A percentile compares a stretch with the other conserved stretches of the same genome.
These are phyloP conservation scores for Nannizziopsis arthrosporioides DNA, from an alignment of 2,329 filamentous ascomycete species.

Conservation along the genomic window DNA sequence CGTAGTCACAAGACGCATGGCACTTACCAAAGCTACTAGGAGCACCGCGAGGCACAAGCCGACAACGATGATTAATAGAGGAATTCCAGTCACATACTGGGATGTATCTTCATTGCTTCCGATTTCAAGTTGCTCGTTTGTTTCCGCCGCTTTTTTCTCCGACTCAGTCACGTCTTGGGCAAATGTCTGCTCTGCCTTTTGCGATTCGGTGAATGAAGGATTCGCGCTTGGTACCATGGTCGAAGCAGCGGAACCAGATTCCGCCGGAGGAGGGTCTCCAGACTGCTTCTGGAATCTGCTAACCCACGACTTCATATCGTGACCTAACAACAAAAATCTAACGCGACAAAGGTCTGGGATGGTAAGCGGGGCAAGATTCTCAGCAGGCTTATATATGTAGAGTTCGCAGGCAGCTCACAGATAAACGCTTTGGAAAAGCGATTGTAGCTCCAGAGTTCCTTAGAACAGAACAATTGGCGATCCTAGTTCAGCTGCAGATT, in stretches of 20 bases:
- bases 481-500: too few species aligned
- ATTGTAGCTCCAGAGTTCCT: too few species aligned
- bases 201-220: constrained; percentile 1
- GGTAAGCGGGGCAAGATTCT: too few species aligned
- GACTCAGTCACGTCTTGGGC: not conserved
- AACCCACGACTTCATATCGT: constrained; percentile 6
- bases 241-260: constrained; percentile 1
- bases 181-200: not conserved
- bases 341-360: not conserved
- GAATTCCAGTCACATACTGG: constrained; percentile 11
- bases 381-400: too few species aligned
- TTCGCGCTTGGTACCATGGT: constrained; percentile 7
- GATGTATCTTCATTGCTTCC: constrained; percentile 1
- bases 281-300: constrained; percentile 5
- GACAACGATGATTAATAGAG: constrained; percentile 12
- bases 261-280: not conserved
- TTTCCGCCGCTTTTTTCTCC: not conserved
- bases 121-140: not conserved
- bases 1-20: not conserved
- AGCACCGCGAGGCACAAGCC: constrained; percentile 15
- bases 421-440: too few species aligned
- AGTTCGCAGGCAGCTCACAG: too few species aligned
- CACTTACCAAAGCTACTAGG: constrained; percentile 15
- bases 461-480: too few species aligned
- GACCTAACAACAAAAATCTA: too few species aligned